Conservation (phyloP, 2,329 filamentous ascomycete genomes). For the Aspergillus nomiae region DNA sequence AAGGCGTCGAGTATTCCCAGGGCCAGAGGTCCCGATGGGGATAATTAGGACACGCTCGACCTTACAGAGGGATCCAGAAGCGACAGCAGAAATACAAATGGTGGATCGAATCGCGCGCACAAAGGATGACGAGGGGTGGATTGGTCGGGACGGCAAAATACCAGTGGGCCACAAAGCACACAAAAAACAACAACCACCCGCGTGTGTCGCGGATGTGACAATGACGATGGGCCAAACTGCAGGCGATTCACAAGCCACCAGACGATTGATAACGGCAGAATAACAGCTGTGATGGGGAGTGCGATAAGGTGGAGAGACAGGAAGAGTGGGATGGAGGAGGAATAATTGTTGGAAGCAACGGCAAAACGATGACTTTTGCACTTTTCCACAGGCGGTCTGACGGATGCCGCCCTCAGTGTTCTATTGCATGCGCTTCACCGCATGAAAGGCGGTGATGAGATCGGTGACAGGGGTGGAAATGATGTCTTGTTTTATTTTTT, state of each 20-base stretch:
- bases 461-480: conserved; percentile 22
- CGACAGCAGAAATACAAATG: background rate
- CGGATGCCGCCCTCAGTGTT: conserved; percentile 16
- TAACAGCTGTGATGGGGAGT: conserved; percentile 1
- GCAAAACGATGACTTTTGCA: conserved; percentile 35
- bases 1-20: conserved; percentile 1
- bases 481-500: background rate
- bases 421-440: conserved; percentile 37
- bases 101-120: conserved; percentile 1
- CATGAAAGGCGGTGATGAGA: conserved; percentile 42
- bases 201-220: background rate
- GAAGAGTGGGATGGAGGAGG: conserved; percentile 24
- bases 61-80: background rate
- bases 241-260: background rate
- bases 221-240: background rate
- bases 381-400: conserved; percentile 39
- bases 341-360: conserved; percentile 27
- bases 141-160: conserved; percentile 8
- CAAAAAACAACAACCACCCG: background rate
- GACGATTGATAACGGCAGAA: background rate
- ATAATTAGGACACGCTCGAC: background rate
- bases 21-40: background rate
- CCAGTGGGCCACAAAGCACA: conserved; percentile 7
- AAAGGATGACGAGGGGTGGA: conserved; percentile 9
- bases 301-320: conserved; percentile 8